Evolutionary conservation across 2,329 filamentous ascomycete species (phyloP), one percentile per base, ranked within the genome.

Genomic region (Pyrenophora graminea): DNA sequence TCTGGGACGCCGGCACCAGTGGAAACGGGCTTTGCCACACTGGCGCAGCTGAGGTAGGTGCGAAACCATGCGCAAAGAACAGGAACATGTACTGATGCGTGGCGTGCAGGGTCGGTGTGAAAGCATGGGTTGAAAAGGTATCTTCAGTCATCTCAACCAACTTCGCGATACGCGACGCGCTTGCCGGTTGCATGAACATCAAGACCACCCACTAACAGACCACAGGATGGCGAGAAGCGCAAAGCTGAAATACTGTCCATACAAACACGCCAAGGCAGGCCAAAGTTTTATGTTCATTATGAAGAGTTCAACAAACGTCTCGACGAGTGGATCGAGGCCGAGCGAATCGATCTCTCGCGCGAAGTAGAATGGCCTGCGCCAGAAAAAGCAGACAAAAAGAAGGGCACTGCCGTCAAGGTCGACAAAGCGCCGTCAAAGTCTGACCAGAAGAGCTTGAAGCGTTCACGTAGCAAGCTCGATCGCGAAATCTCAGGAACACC

Each of bases 201-300:
- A 56, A 52, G 46, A 54, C 39, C 15, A 34, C 33, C 23, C 17
- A 47, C 60, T 69, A 56, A 69, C 55, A 53, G 13, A n/a, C 23
- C 9, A 15, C 63, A 87, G 84, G 84, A 96, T 73, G 91, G 91
- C 54, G 86, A 92, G 67, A 83, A 89, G 55, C 87, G 94, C 64
- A 91, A 94, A 77, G 94, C 94, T 64, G 94, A 99, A 74, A 96
- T 99, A 57, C 79, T 99, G n/a, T 94, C 91, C 52, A 95, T 97
- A 63, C 88, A 90, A 68, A 90, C 92, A 53, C 89, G 90, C 18
- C 95, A 95, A 74, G 93, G 90, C 66, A 87, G 89, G 13, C 88
- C 90, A 33, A 89, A 90, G 48, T 97, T 93, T 70, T 97, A 97
- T 74, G 95, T 96, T 67, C 96, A 97, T 74, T 97, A 97, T 72